Base-by-base conservation (phyloP, 768 basidiomycete species). In the Termitomyces sp. region DNA sequence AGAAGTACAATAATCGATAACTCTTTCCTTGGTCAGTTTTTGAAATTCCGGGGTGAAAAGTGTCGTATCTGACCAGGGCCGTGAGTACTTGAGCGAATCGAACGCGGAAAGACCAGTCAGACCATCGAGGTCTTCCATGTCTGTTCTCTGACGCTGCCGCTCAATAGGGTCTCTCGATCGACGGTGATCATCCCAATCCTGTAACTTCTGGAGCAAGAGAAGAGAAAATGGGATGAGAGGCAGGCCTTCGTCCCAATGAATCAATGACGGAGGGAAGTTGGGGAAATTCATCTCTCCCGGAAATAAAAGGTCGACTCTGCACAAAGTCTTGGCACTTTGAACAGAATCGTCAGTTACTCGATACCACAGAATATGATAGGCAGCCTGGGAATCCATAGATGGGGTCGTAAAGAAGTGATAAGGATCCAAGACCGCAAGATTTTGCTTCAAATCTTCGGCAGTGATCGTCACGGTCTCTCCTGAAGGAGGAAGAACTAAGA, bases 281-380 rank as follows among this genome's bases (percentile, higher is more conserved):
- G 78, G 78, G 9, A 80, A 74, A 58, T 74, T 63, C 70, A 80
- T 73, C n/a, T 60, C 68, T 1, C 77, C 75, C 0, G 78, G 77
- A 12, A 74, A 61, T 20, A 79, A 69, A 39, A 79, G 67, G 63
- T 80, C 78, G 60, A 80, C 74, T 64, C 79, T 79, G 55, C 74
- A 74, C 39, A 72, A 68, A 0, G 70, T 64, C 2, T 67, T 65
- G 24, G 53, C 43, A 39, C 68, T 69, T 14, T 63, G 51, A 8
- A 55, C 34, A 13, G 54, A 39, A 22, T 34, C n/a, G 24, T 59
- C 37, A 3, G 49, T 54, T 6, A 62, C 39, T 6, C 72, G 70
- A 56, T 72, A 80, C 68, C 72, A 74, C n/a, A 79, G 71, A 24
- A 78, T 69, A 18, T 70, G 69, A 57, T 79, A 77, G 2, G 70